Conservation (phyloP, 2,329 filamentous ascomycete species). For the Alternaria burnsii region DNA sequence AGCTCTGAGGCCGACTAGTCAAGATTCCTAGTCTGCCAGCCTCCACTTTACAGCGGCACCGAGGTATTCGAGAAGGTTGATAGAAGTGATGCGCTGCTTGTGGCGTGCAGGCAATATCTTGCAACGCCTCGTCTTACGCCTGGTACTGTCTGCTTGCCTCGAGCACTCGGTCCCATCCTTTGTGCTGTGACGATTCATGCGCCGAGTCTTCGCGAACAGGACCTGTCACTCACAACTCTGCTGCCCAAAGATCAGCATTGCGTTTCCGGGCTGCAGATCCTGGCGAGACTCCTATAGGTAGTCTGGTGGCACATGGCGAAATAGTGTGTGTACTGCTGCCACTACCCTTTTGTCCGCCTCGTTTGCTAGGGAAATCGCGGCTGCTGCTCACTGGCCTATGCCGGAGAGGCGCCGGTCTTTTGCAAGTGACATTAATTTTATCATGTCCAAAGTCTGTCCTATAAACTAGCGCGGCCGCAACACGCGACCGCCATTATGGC, state of each 20-base stretch:
- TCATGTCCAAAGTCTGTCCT: conserved; percentile 14
- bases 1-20: conserved; percentile 20
- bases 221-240: conserved; percentile 9
- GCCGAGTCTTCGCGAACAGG: neutral
- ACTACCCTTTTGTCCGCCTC: conserved; percentile 22
- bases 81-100: conserved; percentile 43
- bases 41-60: conserved; percentile 26
- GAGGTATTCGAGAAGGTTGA: conserved; percentile 43
- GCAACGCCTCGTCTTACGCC: neutral
- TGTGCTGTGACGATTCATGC: neutral
- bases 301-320: conserved; percentile 14
- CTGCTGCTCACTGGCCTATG: conserved; percentile 18
- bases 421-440: conserved; percentile 14
- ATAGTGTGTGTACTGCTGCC: conserved; percentile 17
- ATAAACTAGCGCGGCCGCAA: conserved; percentile 29
- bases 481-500: conserved; percentile 33
- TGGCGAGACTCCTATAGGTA: conserved; percentile 15
- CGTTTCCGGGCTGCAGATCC: conserved; percentile 13
- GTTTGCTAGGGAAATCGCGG: conserved; percentile 22
- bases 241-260: conserved; percentile 18
- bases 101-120: conserved; percentile 18
- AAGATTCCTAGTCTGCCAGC: conserved; percentile 20
- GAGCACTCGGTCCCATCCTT: neutral
- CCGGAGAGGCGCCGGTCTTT: conserved; percentile 23
- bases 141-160: conserved; percentile 1